Percentiles rank a stretch among this genome's conserved stretches.
Conservation (phyloP, 352 stramenopile species). For the Pythium brachiatum region DNA sequence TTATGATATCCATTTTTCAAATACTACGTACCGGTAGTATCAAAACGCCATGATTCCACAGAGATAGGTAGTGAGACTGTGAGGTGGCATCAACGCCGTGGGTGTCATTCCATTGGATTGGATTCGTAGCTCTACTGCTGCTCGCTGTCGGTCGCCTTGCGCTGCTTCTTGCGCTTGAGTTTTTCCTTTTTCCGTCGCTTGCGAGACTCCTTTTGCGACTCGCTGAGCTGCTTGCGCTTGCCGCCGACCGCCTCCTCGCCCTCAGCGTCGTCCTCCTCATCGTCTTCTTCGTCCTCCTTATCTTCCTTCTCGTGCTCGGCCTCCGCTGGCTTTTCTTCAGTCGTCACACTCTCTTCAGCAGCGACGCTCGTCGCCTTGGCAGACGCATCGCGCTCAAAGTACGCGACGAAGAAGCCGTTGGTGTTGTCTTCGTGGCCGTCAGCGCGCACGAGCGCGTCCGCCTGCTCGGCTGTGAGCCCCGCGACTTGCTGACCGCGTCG, state of each 20-base stretch:
- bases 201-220: constrained; percentile 51
- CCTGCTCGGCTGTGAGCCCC: constrained; percentile 59
- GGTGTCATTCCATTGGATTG: constrained; percentile 21
- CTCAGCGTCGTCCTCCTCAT: background rate
- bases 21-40: too few relatives aligned
- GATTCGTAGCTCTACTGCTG: background rate
- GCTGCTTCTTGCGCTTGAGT: constrained; percentile 59
- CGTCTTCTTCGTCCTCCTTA: constrained; percentile 1
- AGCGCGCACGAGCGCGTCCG: constrained; percentile 87
- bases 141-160: constrained; percentile 5
- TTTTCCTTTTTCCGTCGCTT: constrained; percentile 73
- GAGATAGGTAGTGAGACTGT: too few relatives aligned
- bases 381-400: constrained; percentile 81
- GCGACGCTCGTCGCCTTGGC: constrained; percentile 3
- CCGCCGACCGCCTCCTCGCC: constrained; percentile 16
- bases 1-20: too few relatives aligned
- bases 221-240: constrained; percentile 67
- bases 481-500: constrained; percentile 61
- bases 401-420: constrained; percentile 97
- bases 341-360: background rate
- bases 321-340: background rate
- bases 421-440: constrained; percentile 92
- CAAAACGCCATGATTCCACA: too few relatives aligned
- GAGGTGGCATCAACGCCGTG: too few relatives aligned
- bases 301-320: constrained; percentile 1